These are phyloP conservation scores for Wickerhamomyces hampshirensis DNA, from an alignment of 805 yeast genomes.

Conservation along the genomic window DNA sequence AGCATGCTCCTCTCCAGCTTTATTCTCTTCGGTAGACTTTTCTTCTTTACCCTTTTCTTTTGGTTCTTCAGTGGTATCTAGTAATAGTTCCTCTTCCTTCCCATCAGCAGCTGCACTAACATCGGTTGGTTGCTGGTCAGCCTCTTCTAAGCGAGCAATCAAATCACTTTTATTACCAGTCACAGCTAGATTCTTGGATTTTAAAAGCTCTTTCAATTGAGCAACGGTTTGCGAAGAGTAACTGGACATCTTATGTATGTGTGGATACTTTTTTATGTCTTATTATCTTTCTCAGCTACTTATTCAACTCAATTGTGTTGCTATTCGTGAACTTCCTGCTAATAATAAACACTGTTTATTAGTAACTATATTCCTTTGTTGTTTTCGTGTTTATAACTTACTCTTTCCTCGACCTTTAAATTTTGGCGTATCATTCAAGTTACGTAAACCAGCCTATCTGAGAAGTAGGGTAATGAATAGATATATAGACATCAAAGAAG, in stretches of 20 bases:
- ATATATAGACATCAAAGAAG: too few relatives aligned
- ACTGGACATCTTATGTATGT: constrained; percentile 7
- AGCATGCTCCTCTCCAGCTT: neutral
- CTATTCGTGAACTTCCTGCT: too few relatives aligned
- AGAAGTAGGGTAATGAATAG: too few relatives aligned
- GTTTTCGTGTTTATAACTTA: too few relatives aligned
- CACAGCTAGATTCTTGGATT: constrained; percentile 57
- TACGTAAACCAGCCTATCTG: too few relatives aligned
- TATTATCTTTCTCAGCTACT: too few relatives aligned
- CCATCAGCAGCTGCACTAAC: constrained; percentile 3
- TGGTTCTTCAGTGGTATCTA: constrained; percentile 3
- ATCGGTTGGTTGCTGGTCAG: constrained; percentile 31
- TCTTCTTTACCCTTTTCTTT: constrained; percentile 1
- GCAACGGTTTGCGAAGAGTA: constrained; percentile 71
- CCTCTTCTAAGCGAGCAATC: constrained; percentile 56
- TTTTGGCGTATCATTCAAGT: too few relatives aligned
- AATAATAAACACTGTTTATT: too few relatives aligned
- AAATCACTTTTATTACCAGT: constrained; percentile 82
- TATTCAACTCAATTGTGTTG: too few relatives aligned
- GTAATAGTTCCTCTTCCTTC: constrained; percentile 6
- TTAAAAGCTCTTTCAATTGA: constrained; percentile 76
- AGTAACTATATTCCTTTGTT: too few relatives aligned
- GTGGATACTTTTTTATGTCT: neutral
- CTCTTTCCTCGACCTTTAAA: too few relatives aligned
- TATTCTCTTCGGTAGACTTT: neutral